A percentile compares a stretch with the other conserved stretches of the same genome.
These are phyloP conservation scores for Cordyceps javanica DNA, from an alignment of 2,329 filamentous ascomycete species.

Conservation along the genomic window DNA sequence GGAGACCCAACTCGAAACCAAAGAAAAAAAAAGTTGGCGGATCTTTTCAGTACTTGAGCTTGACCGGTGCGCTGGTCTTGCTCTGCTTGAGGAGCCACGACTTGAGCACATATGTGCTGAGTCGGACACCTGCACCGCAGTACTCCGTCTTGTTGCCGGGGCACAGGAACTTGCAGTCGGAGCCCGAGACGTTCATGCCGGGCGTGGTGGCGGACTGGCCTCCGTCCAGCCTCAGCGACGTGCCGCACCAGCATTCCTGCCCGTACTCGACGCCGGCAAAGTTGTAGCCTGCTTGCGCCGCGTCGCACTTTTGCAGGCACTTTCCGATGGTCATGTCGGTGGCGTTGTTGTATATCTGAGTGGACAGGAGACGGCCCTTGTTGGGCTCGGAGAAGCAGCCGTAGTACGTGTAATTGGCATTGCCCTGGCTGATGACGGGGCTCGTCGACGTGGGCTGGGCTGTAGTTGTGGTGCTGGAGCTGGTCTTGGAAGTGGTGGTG, in stretches of 20 bases:
- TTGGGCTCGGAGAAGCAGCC: constrained; percentile 30
- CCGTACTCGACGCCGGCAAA: constrained; percentile 34
- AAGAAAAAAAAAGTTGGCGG: neutral
- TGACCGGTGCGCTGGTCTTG: neutral
- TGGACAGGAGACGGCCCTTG: constrained; percentile 25
- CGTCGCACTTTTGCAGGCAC: constrained; percentile 27
- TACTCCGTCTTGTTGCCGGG: constrained; percentile 27
- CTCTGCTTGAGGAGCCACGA: neutral
- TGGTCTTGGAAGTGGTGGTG: neutral
- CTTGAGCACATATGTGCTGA: constrained; percentile 27
- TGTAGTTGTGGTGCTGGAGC: neutral
- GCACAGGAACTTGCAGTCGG: constrained; percentile 28
- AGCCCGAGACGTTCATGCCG: constrained; percentile 24
- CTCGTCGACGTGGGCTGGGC: constrained; percentile 20
- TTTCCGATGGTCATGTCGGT: constrained; percentile 28
- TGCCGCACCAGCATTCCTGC: constrained; percentile 33
- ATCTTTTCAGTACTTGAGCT: neutral
- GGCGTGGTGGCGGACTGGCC: constrained; percentile 16
- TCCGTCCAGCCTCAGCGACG: constrained; percentile 24
- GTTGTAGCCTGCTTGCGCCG: constrained; percentile 20
- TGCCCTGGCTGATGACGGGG: constrained; percentile 26
- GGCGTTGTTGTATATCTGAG: constrained; percentile 24
- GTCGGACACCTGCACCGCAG: constrained; percentile 25
- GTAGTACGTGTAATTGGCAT: constrained; percentile 32
- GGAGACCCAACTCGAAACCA: no score